Percentiles rank a stretch among this genome's conserved stretches.
Conservation (phyloP, 176 grass and related monocot genomes). For the Poa pratensis region DNA sequence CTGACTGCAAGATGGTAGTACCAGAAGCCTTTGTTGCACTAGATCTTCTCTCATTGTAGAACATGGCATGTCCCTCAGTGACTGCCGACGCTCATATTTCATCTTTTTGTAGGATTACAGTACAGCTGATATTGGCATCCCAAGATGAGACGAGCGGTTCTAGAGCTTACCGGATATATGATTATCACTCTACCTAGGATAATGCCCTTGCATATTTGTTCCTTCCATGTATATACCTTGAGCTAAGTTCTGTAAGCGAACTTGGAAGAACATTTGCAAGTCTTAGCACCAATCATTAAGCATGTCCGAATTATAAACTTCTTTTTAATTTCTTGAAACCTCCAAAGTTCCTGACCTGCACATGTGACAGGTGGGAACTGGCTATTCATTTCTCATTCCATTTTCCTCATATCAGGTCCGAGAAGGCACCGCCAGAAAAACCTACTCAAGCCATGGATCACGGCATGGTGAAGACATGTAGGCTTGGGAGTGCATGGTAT, state of each 20-base stretch:
- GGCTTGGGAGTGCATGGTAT: not conserved
- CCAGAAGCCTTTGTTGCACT: not conserved
- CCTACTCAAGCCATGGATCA: too few species aligned
- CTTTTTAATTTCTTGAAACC: not conserved
- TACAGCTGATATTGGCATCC: not conserved
- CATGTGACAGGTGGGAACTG: not conserved
- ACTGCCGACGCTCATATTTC: not conserved
- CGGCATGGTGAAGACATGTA: not conserved
- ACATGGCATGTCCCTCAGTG: not conserved
- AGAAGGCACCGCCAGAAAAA: not conserved
- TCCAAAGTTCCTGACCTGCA: not conserved
- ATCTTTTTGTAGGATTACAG: not conserved
- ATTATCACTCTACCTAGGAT: not conserved
- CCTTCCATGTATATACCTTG: constrained; percentile 6
- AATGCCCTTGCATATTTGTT: not conserved
- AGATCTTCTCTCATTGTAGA: not conserved
- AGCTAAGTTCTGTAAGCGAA: not conserved
- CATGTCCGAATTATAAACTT: not conserved
- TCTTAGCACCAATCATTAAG: not conserved
- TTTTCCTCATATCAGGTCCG: not conserved
- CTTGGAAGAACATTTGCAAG: not conserved
- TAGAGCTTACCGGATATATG: not conserved
- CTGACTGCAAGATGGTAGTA: not conserved
- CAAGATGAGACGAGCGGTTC: not conserved
- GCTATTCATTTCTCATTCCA: not conserved